Evolutionary conservation across 2,329 filamentous ascomycete genomes (phyloP), one percentile per base, ranked within the genome.

Genomic region (Calonectria fujianensis): DNA sequence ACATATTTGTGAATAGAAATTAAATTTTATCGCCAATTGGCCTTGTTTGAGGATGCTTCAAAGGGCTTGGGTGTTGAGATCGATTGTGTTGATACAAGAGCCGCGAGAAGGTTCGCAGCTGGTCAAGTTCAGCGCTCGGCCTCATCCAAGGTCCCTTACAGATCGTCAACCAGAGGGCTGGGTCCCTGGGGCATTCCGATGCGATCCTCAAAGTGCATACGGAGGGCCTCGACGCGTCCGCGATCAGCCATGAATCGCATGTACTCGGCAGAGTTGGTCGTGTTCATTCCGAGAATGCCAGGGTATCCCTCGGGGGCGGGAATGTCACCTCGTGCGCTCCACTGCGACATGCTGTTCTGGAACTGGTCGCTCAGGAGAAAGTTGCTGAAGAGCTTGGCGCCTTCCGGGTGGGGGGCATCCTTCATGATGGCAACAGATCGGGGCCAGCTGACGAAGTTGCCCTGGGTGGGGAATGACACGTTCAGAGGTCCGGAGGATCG

Each of bases 181-280:
- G 35, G 57, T 61, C 57, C 57, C 16, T 61, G 57, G n/a, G 57
- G 57, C 57, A 61, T 61, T 24, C 57, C 35, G n/a, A 61, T 61
- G 13, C 32, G 31, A n/a, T 66, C 63, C 7, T 66, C 63, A 51
- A 66, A 66, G 45, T 37, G 63, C 63, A 66, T 66, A 5, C 63
- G 20, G 45, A 66, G 63, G 24, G 63, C 63, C 45, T 52, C 63
- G 20, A 66, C 63, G 7, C 63, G 45, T 29, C 63, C 63, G 14
- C 63, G 63, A 27, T 66, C 63, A 35, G 63, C 27, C 63, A 66
- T 66, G 45, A 66, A 66, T 3, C 63, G 63, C 63, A 51, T 35
- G 48, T 66, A 66, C 63, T 66, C 63, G 63, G 63, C 63, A 10
- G 63, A 66, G 24, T 66, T 66, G 45, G 63, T 66, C 20, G 41